Evolutionary conservation across 2,329 filamentous ascomycete species (phyloP).

Genomic region (Dryadomyces quercivorus): DNA sequence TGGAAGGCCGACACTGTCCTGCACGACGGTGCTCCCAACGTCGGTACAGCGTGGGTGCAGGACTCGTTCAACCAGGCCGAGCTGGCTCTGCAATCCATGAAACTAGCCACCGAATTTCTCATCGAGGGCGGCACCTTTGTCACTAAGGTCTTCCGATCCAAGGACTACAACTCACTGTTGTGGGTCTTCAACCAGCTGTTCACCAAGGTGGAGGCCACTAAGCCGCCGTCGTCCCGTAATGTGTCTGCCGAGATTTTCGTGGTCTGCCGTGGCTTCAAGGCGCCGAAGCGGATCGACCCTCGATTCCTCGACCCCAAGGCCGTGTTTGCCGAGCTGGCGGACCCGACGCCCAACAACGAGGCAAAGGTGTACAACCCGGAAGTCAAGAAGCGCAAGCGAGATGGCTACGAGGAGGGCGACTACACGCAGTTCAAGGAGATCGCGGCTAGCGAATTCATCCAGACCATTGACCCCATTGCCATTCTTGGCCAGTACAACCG

Average conservation of each 20-base stretch:
- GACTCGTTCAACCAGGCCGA: constrained; percentile 98
- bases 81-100: constrained; percentile 78
- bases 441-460: constrained; percentile 82
- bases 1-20: constrained; percentile 94
- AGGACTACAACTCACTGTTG: constrained; percentile 88
- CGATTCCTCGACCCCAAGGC: constrained; percentile 80
- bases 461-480: constrained; percentile 84
- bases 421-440: constrained; percentile 86
- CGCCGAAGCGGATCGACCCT: constrained; percentile 84
- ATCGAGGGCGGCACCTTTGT: constrained; percentile 84
- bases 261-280: constrained; percentile 89
- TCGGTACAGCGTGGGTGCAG: constrained; percentile 95
- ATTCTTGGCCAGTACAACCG: constrained; percentile 80
- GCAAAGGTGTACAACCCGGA: constrained; percentile 98
- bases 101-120: constrained; percentile 87
- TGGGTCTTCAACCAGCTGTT: constrained; percentile 99
- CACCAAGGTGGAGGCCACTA: constrained; percentile 88
- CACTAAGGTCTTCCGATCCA: constrained; percentile 93
- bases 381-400: constrained; percentile 91
- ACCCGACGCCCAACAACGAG: constrained; percentile 83
- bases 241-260: constrained; percentile 98
- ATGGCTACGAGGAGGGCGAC: constrained; percentile 94
- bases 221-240: constrained; percentile 88
- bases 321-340: constrained; percentile 86
- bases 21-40: constrained; percentile 94